phyloP scores from a whole-genome alignment of 2,329 filamentous ascomycete species.

The Aphanocladium album region DNA sequence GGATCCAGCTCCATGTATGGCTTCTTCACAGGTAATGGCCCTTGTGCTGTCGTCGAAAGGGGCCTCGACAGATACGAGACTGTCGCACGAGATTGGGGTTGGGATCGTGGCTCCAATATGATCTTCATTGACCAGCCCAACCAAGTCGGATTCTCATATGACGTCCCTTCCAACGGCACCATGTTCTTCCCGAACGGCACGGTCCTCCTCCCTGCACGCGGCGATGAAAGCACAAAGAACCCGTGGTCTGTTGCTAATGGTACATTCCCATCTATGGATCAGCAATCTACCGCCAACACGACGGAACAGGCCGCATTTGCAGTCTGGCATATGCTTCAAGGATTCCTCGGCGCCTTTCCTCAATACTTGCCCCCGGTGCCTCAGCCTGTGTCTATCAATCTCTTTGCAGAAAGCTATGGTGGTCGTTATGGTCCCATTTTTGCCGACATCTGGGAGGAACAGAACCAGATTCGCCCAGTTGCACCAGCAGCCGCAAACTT shows the following conservation, averaged over 20 bases:
- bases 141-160: slow-evolving; percentile 65
- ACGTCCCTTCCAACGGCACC: slow-evolving; percentile 57
- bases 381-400: slow-evolving; percentile 51
- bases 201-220: slow-evolving; percentile 24
- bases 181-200: slow-evolving; percentile 41
- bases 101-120: slow-evolving; percentile 53
- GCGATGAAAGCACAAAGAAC: slow-evolving; percentile 17
- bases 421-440: slow-evolving; percentile 66
- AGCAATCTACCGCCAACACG: slow-evolving; percentile 46
- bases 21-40: slow-evolving; percentile 57
- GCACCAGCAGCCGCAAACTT: slow-evolving; percentile 43
- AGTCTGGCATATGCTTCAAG: slow-evolving; percentile 62
- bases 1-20: slow-evolving; percentile 61
- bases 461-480: slow-evolving; percentile 54
- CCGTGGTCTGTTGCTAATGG: slow-evolving; percentile 50
- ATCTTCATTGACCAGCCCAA: slow-evolving; percentile 62
- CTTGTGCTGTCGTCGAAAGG: slow-evolving; percentile 45
- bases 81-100: slow-evolving; percentile 56
- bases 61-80: slow-evolving; percentile 48
- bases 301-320: slow-evolving; percentile 52
- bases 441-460: slow-evolving; percentile 51
- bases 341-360: slow-evolving; percentile 54
- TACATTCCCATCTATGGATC: slow-evolving; percentile 56
- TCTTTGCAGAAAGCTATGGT: slow-evolving; percentile 66
- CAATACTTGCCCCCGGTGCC: slow-evolving; percentile 49